phyloP scores from a whole-genome alignment of 768 basidiomycete genomes.

The Tephrocybe rancida region DNA sequence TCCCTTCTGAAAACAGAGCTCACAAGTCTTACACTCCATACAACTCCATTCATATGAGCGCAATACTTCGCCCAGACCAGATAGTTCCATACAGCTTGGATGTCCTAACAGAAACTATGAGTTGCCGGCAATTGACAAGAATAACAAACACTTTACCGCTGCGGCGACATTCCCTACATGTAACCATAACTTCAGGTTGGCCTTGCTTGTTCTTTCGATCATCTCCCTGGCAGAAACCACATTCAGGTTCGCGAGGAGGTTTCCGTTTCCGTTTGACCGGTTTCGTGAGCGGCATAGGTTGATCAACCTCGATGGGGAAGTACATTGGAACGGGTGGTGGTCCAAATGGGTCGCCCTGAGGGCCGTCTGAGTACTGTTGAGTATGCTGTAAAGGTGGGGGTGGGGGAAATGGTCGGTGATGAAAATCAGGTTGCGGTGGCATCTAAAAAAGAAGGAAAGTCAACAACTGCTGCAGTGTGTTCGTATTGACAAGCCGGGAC shows the following conservation, averaged over 20 bases:
- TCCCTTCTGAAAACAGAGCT: constrained; percentile 82
- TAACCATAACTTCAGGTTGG: constrained; percentile 68
- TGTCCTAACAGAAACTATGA: constrained; percentile 56
- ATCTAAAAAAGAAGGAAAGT: constrained; percentile 26
- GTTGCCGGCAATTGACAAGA: neutral
- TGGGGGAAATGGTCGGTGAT: constrained; percentile 23
- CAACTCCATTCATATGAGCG: constrained; percentile 84
- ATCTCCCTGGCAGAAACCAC: constrained; percentile 79
- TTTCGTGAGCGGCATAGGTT: constrained; percentile 43
- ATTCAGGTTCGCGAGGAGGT: constrained; percentile 59
- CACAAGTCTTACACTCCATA: constrained; percentile 90
- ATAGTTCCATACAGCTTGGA: constrained; percentile 78
- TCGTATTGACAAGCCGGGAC: constrained; percentile 46
- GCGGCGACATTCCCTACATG: constrained; percentile 81
- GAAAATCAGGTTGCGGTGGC: constrained; percentile 23
- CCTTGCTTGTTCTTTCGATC: constrained; percentile 58
- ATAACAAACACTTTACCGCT: constrained; percentile 57
- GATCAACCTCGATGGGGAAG: constrained; percentile 49
- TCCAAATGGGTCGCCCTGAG: constrained; percentile 84
- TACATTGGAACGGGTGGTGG: constrained; percentile 59
- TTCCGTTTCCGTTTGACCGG: constrained; percentile 48
- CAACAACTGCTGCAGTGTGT: constrained; percentile 24
- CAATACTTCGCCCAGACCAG: constrained; percentile 59
- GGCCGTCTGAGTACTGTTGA: constrained; percentile 68
- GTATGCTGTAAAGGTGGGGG: constrained; percentile 33